phyloP scores from a whole-genome alignment of 345 rosid species.

The Camelina laxa region DNA sequence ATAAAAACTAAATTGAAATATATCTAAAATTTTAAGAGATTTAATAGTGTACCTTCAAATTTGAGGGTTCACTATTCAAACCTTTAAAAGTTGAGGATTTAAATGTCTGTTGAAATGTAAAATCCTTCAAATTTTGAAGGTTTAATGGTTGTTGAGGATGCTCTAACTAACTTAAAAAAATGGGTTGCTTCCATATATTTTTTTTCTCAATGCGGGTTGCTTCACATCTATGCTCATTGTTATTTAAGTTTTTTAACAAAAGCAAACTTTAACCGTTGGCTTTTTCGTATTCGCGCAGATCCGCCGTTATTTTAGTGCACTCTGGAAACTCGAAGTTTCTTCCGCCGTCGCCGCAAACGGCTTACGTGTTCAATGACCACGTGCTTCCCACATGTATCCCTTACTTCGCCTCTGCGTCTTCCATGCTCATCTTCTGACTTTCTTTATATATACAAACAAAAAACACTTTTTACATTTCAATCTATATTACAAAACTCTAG shows the following conservation, averaged over 20 bases:
- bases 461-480: neutral
- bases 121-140: too few species aligned
- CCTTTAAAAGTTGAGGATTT: too few species aligned
- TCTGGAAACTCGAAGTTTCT: constrained; percentile 28
- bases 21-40: too few species aligned
- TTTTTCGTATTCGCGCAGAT: neutral
- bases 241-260: neutral
- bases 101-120: too few species aligned
- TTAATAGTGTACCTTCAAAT: too few species aligned
- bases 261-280: constrained; percentile 6
- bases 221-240: neutral
- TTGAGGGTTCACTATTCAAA: too few species aligned
- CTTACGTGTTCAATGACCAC: constrained; percentile 23
- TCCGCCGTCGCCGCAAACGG: constrained; percentile 31
- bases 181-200: neutral
- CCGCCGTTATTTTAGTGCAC: constrained; percentile 13
- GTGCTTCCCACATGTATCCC: constrained; percentile 38
- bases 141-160: too few species aligned
- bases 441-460: neutral
- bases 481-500: neutral
- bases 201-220: neutral
- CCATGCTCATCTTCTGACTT: constrained; percentile 20
- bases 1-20: too few species aligned
- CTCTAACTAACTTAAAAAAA: neutral
- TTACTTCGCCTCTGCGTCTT: constrained; percentile 21